These are phyloP conservation scores for Tetrapyrgos nigripes DNA, from an alignment of 1,284 basidiomycete genomes.

Conservation along the genomic window DNA sequence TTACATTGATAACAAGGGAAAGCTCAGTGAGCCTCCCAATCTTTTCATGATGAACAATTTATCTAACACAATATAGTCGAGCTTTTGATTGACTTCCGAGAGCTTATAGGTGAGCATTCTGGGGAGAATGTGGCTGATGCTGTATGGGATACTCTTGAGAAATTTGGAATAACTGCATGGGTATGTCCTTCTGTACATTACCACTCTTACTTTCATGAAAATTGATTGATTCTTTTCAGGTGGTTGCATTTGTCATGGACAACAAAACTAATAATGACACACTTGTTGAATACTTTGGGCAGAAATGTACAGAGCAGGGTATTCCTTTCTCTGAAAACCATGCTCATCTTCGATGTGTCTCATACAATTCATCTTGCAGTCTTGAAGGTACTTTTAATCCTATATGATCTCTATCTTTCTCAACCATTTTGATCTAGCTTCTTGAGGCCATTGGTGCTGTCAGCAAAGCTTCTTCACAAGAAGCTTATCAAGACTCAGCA, in stretches of 20 bases:
- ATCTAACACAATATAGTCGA: too few species aligned
- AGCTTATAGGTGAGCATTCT: conserved; percentile 23
- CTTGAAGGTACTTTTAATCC: conserved; percentile 28
- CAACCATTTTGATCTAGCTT: too few species aligned
- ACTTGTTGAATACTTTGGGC: neutral
- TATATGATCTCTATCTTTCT: neutral
- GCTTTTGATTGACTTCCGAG: conserved; percentile 18
- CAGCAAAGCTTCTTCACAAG: neutral
- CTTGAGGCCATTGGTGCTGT: conserved; percentile 35
- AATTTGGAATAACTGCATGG: conserved; percentile 10
- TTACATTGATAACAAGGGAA: conserved; percentile 22
- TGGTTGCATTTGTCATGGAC: conserved; percentile 17
- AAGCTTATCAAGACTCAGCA: conserved; percentile 22
- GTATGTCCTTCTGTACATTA: conserved; percentile 7
- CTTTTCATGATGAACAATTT: too few species aligned
- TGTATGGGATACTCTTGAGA: conserved; percentile 20
- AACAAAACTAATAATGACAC: conserved; percentile 6
- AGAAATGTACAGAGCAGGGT: neutral
- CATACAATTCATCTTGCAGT: conserved; percentile 9
- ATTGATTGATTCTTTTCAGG: neutral
- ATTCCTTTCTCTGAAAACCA: neutral
- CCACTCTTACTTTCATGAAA: conserved; percentile 11
- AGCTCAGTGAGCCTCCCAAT: too few species aligned
- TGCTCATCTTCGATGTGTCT: neutral
- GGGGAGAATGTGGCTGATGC: conserved; percentile 25